Evolutionary conservation across 2,329 filamentous ascomycete species (phyloP).

Genomic region (Achaetomium macrosporum): DNA sequence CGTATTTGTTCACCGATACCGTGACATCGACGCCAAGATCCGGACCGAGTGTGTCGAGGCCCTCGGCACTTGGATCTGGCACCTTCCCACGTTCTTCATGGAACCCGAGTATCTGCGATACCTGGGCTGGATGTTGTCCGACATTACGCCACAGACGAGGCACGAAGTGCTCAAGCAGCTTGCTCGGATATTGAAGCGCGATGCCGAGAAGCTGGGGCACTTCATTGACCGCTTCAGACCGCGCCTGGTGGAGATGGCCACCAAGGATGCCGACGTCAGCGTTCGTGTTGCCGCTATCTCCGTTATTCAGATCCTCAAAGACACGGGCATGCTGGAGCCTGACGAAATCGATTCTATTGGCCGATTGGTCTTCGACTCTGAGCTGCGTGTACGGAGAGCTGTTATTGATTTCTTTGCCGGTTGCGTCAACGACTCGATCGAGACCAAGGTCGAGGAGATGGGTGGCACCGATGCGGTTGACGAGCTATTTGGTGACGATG

Average conservation of each 20-base stretch:
- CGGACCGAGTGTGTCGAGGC: constrained; percentile 82
- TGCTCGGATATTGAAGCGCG: constrained; percentile 69
- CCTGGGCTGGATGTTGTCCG: constrained; percentile 90
- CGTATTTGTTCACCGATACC: constrained; percentile 91
- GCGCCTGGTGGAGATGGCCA: constrained; percentile 88
- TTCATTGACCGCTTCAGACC: constrained; percentile 90
- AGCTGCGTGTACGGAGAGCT: constrained; percentile 77
- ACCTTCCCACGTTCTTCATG: constrained; percentile 80
- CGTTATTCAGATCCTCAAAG: constrained; percentile 73
- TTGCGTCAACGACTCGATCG: constrained; percentile 76
- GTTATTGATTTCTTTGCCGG: constrained; percentile 87
- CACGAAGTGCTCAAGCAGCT: constrained; percentile 85
- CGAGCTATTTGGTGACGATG: constrained; percentile 63
- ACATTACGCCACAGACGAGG: constrained; percentile 66
- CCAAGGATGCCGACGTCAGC: constrained; percentile 71
- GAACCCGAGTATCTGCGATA: constrained; percentile 88
- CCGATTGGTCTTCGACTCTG: constrained; percentile 81
- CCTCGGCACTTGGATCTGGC: constrained; percentile 81
- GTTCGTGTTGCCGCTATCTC: constrained; percentile 78
- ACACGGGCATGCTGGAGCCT: constrained; percentile 81
- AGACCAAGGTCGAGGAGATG: constrained; percentile 74
- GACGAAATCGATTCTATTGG: constrained; percentile 86
- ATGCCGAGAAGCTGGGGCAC: constrained; percentile 76
- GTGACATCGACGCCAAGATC: constrained; percentile 86
- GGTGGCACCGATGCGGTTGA: constrained; percentile 72